Evolutionary conservation across 1,284 basidiomycete species (phyloP).

Genomic region (Phylloporus gajari): DNA sequence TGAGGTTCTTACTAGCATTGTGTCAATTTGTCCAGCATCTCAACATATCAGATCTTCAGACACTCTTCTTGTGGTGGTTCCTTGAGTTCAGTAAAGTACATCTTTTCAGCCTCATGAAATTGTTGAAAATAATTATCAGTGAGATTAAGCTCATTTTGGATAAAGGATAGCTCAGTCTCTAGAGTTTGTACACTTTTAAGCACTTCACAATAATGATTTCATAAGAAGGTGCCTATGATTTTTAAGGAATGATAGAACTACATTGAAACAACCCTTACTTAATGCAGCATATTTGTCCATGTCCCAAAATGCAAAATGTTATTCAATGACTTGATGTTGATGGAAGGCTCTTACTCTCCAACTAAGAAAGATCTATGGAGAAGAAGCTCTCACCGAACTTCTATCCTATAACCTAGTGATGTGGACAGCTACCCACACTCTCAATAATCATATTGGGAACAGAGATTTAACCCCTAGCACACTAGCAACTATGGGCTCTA

Average conservation of each 20-base stretch:
- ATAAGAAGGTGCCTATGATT: not conserved
- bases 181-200: not conserved
- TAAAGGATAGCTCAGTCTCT: not conserved
- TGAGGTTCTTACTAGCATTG: not conserved
- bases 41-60: not conserved
- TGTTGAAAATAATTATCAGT: not conserved
- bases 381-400: no score
- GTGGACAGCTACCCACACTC: no score
- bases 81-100: not conserved
- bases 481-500: no score
- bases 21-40: not conserved
- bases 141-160: not conserved
- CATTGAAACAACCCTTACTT: not conserved
- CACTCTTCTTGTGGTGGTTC: not conserved
- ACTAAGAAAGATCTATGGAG: no score
- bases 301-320: slow-evolving; percentile 26
- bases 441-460: no score
- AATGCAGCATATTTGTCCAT: slow-evolving; percentile 20
- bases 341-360: no score
- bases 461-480: no score
- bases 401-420: no score
- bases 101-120: not conserved
- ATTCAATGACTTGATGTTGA: slow-evolving; percentile 20
- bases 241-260: not conserved
- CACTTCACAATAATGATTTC: not conserved